Percentiles rank a stretch among this genome's conserved stretches.
Evolutionary conservation across 129 eudicot genomes (phyloP).

Genomic region (Artemisia argyi): DNA sequence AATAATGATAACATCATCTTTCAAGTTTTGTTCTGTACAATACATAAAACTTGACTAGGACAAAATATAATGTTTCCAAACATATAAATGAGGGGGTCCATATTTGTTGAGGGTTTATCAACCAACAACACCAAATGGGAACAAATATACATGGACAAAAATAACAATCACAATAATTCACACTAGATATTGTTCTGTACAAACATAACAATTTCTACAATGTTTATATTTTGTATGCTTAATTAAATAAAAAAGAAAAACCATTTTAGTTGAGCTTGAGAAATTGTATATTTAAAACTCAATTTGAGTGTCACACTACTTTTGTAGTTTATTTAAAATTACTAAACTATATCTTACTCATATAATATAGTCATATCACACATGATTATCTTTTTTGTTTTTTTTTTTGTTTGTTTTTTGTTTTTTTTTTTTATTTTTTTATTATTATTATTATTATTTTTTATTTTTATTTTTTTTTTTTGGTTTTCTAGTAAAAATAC

Average conservation of each 20-base stretch:
- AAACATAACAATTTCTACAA: neutral
- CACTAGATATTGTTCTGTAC: neutral
- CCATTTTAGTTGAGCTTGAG: neutral
- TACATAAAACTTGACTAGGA: neutral
- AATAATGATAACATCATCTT: constrained; percentile 12
- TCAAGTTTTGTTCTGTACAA: neutral
- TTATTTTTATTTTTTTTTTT: too few species aligned
- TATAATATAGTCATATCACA: too few species aligned
- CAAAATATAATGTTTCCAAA: constrained; percentile 11
- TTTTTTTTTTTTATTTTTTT: too few species aligned
- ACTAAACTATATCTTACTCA: too few species aligned
- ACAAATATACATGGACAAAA: constrained; percentile 16
- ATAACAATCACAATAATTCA: constrained; percentile 15
- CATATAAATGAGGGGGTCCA: constrained; percentile 16
- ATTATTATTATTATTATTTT: too few species aligned
- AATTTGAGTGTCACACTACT: too few species aligned
- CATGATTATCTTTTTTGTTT: too few species aligned
- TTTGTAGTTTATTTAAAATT: too few species aligned
- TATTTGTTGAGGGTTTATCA: constrained; percentile 11
- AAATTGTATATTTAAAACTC: too few species aligned
- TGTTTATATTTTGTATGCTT: neutral
- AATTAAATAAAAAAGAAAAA: neutral
- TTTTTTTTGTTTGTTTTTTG: too few species aligned
- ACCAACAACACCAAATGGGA: constrained; percentile 21
- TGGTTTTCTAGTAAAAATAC: too few species aligned